phyloP scores from a whole-genome alignment of 352 stramenopile species.

The Globisporangium polare region DNA sequence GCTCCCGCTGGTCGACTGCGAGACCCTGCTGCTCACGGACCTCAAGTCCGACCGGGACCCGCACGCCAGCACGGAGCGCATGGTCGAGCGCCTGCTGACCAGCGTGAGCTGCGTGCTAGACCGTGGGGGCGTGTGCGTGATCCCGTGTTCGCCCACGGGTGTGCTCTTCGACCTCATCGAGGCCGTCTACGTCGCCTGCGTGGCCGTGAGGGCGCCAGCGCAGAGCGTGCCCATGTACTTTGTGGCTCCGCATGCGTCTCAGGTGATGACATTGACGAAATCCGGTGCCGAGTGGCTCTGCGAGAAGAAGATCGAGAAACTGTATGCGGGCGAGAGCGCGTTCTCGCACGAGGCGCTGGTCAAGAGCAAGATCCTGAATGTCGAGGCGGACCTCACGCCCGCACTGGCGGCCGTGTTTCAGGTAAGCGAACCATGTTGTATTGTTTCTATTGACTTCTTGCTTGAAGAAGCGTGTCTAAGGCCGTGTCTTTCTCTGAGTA shows the following conservation, averaged over 20 bases:
- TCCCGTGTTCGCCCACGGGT: slow-evolving; percentile 54
- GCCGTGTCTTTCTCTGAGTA: neutral
- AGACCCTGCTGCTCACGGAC: slow-evolving; percentile 75
- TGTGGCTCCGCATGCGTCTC: slow-evolving; percentile 47
- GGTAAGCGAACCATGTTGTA: slow-evolving; percentile 22
- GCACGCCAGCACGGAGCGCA: slow-evolving; percentile 61
- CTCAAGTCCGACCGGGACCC: slow-evolving; percentile 72
- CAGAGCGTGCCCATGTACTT: slow-evolving; percentile 52
- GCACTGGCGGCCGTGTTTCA: slow-evolving; percentile 48
- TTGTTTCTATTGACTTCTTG: neutral
- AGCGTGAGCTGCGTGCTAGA: slow-evolving; percentile 56
- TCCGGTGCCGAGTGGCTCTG: slow-evolving; percentile 75
- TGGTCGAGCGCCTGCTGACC: slow-evolving; percentile 65
- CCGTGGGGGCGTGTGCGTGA: slow-evolving; percentile 62
- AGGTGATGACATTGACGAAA: slow-evolving; percentile 50
- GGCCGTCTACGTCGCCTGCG: slow-evolving; percentile 47
- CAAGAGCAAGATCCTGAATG: slow-evolving; percentile 48
- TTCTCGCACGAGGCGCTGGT: slow-evolving; percentile 61
- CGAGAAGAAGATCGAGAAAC: slow-evolving; percentile 78
- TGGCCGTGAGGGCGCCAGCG: slow-evolving; percentile 37
- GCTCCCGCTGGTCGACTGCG: slow-evolving; percentile 66
- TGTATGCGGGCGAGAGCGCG: slow-evolving; percentile 65
- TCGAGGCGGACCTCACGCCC: slow-evolving; percentile 37
- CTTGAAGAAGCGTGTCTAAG: neutral
- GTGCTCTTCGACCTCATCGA: slow-evolving; percentile 81